A percentile compares a stretch with the other conserved stretches of the same genome.
Conservation (phyloP, 441 rosid genomes). For the Erysimum cheiri region DNA sequence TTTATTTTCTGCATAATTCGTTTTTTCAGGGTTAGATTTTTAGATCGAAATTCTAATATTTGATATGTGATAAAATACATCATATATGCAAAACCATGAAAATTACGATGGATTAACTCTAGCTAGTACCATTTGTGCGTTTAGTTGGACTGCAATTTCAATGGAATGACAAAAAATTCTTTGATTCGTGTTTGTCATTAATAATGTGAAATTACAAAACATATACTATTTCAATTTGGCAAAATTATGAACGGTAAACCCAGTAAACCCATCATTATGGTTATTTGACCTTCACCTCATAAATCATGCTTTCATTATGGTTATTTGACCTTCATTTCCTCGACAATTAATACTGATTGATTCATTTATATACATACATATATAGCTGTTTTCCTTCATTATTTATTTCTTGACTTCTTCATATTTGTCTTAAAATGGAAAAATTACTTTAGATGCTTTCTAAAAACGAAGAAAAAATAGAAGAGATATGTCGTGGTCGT, state of each 20-base stretch:
- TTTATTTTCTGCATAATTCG: background rate
- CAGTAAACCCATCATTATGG: background rate
- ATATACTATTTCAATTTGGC: background rate
- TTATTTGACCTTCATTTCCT: no score
- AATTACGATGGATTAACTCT: background rate
- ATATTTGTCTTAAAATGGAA: conserved; percentile 30
- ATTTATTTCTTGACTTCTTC: conserved; percentile 19
- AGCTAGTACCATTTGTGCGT: background rate
- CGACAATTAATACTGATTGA: background rate
- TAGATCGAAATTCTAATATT: background rate
- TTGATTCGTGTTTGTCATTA: background rate
- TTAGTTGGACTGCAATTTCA: background rate
- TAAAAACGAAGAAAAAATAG: conserved; percentile 25
- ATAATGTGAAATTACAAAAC: background rate
- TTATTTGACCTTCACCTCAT: background rate
- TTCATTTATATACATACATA: no score
- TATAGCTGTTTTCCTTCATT: conserved; percentile 30
- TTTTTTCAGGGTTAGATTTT: background rate
- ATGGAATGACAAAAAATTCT: background rate
- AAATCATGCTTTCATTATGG: conserved; percentile 15
- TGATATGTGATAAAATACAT: background rate
- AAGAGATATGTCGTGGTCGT: conserved; percentile 34
- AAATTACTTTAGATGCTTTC: conserved; percentile 21
- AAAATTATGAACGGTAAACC: background rate
- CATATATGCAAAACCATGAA: background rate